Evolutionary conservation across 2,329 filamentous ascomycete species (phyloP).

Genomic region (Colletotrichum sp.): DNA sequence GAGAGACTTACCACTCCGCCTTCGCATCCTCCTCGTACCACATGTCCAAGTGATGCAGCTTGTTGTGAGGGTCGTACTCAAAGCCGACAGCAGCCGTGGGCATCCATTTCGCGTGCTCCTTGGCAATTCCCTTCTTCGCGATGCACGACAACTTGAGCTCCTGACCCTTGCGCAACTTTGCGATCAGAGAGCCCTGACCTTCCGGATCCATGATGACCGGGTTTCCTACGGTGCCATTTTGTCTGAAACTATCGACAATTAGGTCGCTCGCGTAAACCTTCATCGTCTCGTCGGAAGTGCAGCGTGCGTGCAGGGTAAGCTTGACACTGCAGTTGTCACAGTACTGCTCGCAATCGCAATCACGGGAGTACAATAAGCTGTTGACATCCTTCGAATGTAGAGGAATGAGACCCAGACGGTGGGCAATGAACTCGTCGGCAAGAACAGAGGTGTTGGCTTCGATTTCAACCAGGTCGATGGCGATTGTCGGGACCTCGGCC

Average conservation of each 20-base stretch:
- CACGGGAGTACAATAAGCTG: slow-evolving; percentile 82
- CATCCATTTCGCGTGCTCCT: slow-evolving; percentile 98
- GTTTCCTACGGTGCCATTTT: slow-evolving; percentile 76
- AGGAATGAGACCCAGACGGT: slow-evolving; percentile 89
- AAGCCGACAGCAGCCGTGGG: slow-evolving; percentile 92
- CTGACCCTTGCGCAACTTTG: slow-evolving; percentile 88
- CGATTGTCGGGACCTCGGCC: slow-evolving; percentile 91
- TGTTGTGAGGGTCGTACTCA: slow-evolving; percentile 98
- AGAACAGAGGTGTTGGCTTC: slow-evolving; percentile 94
- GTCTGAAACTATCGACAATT: slow-evolving; percentile 70
- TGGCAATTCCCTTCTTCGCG: slow-evolving; percentile 97
- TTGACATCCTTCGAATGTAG: slow-evolving; percentile 85
- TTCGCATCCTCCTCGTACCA: slow-evolving; percentile 90
- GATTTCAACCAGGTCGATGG: slow-evolving; percentile 93
- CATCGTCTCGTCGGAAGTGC: slow-evolving; percentile 86
- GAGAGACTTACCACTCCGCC: slow-evolving; percentile 76
- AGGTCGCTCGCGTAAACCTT: slow-evolving; percentile 93
- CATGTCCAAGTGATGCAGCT: slow-evolving; percentile 86
- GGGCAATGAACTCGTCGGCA: slow-evolving; percentile 93
- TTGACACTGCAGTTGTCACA: slow-evolving; percentile 91
- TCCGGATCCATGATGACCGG: slow-evolving; percentile 86
- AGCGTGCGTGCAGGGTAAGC: slow-evolving; percentile 83
- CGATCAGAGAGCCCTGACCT: slow-evolving; percentile 81
- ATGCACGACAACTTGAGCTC: slow-evolving; percentile 90
- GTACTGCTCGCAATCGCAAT: slow-evolving; percentile 96